Evolutionary conservation across 306 rosid genomes (phyloP), one percentile per base, ranked within the genome.

Genomic region (Casuarina cunninghamiana): DNA sequence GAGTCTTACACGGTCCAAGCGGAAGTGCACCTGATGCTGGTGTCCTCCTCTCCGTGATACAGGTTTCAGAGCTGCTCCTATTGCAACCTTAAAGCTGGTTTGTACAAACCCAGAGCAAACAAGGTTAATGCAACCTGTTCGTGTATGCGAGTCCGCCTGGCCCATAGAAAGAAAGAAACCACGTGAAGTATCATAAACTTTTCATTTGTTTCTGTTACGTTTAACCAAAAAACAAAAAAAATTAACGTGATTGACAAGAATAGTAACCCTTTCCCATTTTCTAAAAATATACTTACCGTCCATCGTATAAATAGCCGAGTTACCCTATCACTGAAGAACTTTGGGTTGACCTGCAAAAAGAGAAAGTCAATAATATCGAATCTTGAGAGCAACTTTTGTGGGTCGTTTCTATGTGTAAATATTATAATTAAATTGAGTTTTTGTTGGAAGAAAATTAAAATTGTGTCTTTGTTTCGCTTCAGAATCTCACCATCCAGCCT

Each of bases 51-150:
- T 2, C 2, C 53, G 42, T 5, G 96, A 89, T 10, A 66, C 0
- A n/a, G 88, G 91, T 2, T 7, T 10, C 6, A 91, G 2, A 42
- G 80, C 37, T 50, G 62, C 79, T 10, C 97, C 96, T 66, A 91
- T 83, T 0, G 71, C 88, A 11, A 83, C 60, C 0, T 77, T 38
- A 0, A 76, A 80, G 72, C 79, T 78, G 3, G 85, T 82, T 53
- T 88, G 91, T 65, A 91, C 78, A 74, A 93, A 93, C 21, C 97
- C 97, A 10, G 85, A 2, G 70, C 94, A 91, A 0, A 85, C 79
- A 43, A 84, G 88, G 73, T 93, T 96, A 83, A 91, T 86, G 82
- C 97, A 93, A 2, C 97, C 93, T 5, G 89, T 87, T 66, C 84
- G 71, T 43, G 63, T 58, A 78, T 93, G 88, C 1, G 90, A 68